Conservation (phyloP, 2,329 filamentous ascomycete genomes). For the Botrytis deweyae region DNA sequence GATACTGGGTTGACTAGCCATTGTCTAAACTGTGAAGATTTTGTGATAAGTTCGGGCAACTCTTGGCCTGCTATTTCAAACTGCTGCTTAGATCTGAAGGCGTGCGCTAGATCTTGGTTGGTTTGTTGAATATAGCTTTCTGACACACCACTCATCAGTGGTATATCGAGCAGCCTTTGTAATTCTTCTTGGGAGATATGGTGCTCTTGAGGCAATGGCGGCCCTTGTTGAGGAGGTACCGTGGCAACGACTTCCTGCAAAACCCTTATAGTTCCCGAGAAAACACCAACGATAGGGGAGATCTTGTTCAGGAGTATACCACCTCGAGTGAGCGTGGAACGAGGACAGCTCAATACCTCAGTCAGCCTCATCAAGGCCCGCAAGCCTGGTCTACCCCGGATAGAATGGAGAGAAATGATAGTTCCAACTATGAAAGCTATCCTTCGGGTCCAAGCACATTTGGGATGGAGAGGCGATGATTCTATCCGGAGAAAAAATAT, state of each 20-base stretch:
- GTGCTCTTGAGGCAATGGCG: background rate
- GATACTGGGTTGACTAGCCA: background rate
- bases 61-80: background rate
- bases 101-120: background rate
- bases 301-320: fast-evolving
- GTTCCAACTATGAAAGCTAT: no score
- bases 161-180: background rate
- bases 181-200: background rate
- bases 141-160: background rate
- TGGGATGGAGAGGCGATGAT: no score
- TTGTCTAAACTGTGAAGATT: background rate
- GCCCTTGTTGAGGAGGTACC: background rate
- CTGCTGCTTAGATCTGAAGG: background rate
- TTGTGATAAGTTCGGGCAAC: background rate
- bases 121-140: background rate
- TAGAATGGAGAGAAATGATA: no score
- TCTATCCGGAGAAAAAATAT: no score
- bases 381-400: no score
- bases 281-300: no score
- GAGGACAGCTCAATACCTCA: no score
- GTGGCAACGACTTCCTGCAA: no score
- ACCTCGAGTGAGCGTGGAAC: no score
- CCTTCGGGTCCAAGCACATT: no score
- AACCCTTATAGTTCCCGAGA: no score
- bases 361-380: no score